Evolutionary conservation across 148 eudicot species (phyloP), one percentile per base, ranked within the genome.

Genomic region (Vaccinium macrocarpon): DNA sequence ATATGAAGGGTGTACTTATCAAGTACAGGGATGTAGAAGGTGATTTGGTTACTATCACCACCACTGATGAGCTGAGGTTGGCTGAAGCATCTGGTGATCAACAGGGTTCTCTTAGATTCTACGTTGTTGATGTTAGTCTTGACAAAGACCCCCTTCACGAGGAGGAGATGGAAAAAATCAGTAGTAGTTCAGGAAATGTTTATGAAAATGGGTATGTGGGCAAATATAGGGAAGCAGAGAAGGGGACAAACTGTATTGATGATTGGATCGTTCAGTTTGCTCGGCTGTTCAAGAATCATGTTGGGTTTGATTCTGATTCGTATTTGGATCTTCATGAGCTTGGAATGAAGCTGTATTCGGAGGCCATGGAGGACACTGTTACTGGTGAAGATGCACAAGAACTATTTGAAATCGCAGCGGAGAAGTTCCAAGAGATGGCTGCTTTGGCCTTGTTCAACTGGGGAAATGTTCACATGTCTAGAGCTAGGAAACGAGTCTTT

Each of bases 401-500:
- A 72, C 90, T 97, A 46, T 95, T 97, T 84, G 98, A 92, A 74
- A 92, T 95, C 23, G 97, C 99, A 56, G 90, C 91, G 19, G 95
- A 86, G 83, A 91, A 93, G 89, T 97, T 97, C 84, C 98, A 97
- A 87, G 99, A 97, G 84, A 93, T 97, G 96, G 91, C 95, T 1
- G 99, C 98, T 85, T 90, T 97, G 85, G 96, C 98, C 52, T 82
- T 95, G 91, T 97, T 97, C 89, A 95, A 97, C 77, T 95, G 96
- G 94, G 99, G 99, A 62, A 97, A 95, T 87, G 97, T 94, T 87
- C 99, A 97, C 87, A 88, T 97, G 97, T 93, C 94, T 21, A 93
- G 89, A 91, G 97, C 98, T 73, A 90, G 94, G 87, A 96, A 93
- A 86, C 86, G 90, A 73, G 86, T 91, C 32, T 62, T 85, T 70